Conservation (phyloP, 2,329 filamentous ascomycete genomes). For the Arthroderma sp. region DNA sequence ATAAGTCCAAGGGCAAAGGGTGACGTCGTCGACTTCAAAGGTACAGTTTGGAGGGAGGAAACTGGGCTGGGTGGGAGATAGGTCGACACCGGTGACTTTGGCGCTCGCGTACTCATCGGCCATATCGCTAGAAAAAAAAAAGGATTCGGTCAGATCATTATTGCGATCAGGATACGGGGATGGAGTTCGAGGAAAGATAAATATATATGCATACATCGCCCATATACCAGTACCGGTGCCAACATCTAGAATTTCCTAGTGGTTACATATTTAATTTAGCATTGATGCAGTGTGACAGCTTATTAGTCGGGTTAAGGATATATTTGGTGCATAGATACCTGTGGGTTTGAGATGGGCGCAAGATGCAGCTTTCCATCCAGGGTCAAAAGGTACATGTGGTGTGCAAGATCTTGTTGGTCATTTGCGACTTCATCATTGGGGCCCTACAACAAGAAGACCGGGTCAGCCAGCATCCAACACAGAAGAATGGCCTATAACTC, state of each 20-base stretch:
- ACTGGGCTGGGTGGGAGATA: conserved; percentile 39
- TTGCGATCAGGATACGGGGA: not conserved
- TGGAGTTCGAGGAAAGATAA: not conserved
- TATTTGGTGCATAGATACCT: not conserved
- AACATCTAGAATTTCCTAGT: conserved; percentile 8
- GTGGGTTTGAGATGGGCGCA: conserved; percentile 18
- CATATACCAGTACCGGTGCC: conserved; percentile 10
- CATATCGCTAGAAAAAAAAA: conserved; percentile 19
- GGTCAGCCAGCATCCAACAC: not conserved
- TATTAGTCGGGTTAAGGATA: not conserved
- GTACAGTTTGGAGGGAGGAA: conserved; percentile 36
- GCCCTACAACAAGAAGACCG: conserved; percentile 10
- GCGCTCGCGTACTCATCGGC: conserved; percentile 29
- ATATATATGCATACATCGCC: conserved; percentile 8
- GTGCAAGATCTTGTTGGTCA: conserved; percentile 17
- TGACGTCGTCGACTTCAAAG: conserved; percentile 39
- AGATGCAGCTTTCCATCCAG: conserved; percentile 20
- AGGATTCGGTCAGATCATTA: not conserved
- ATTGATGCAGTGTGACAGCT: not conserved
- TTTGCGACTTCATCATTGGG: conserved; percentile 21
- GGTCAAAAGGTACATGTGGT: conserved; percentile 20
- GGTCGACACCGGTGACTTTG: conserved; percentile 36
- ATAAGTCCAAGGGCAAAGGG: conserved; percentile 31
- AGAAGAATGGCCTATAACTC: not conserved
- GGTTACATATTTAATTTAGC: not conserved